Percentiles rank a stretch among this genome's conserved stretches.
Conservation (phyloP, 108 stramenopile genomes). For the Fragilariopsis cylindrus region DNA sequence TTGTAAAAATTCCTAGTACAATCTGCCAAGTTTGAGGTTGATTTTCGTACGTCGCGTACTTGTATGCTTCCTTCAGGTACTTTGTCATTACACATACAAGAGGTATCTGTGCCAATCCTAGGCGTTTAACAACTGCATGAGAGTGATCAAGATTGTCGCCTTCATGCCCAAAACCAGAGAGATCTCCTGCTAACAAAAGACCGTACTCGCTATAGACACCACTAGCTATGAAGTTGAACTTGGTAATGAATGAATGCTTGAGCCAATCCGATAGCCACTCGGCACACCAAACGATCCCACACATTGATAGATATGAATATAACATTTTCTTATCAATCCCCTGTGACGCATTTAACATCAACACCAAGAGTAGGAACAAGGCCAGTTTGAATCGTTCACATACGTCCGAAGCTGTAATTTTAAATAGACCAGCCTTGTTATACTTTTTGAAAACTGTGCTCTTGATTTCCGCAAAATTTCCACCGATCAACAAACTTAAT, state of each 20-base stretch:
- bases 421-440: constrained; percentile 95
- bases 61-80: constrained; percentile 72
- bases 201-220: constrained; percentile 82
- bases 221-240: constrained; percentile 93
- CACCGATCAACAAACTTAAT: constrained; percentile 89
- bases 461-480: constrained; percentile 99
- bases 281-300: constrained; percentile 74
- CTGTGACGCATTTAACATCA: constrained; percentile 79
- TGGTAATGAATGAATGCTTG: constrained; percentile 96
- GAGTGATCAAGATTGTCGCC: constrained; percentile 87
- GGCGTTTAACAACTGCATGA: constrained; percentile 90
- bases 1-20: constrained; percentile 19
- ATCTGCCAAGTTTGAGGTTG: constrained; percentile 28
- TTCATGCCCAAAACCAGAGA: constrained; percentile 88
- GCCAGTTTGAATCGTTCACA: constrained; percentile 88
- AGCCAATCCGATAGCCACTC: constrained; percentile 95
- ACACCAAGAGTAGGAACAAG: constrained; percentile 74
- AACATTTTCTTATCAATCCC: constrained; percentile 74
- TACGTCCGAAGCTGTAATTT: constrained; percentile 89
- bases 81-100: constrained; percentile 90
- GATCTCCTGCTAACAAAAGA: constrained; percentile 84
- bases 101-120: constrained; percentile 92
- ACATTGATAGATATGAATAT: constrained; percentile 68
- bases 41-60: constrained; percentile 47
- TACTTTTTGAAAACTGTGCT: constrained; percentile 98